Percentiles rank a stretch among this genome's conserved stretches.
Conservation (phyloP, 2,329 filamentous ascomycete species). For the Fusarium hainanense region DNA sequence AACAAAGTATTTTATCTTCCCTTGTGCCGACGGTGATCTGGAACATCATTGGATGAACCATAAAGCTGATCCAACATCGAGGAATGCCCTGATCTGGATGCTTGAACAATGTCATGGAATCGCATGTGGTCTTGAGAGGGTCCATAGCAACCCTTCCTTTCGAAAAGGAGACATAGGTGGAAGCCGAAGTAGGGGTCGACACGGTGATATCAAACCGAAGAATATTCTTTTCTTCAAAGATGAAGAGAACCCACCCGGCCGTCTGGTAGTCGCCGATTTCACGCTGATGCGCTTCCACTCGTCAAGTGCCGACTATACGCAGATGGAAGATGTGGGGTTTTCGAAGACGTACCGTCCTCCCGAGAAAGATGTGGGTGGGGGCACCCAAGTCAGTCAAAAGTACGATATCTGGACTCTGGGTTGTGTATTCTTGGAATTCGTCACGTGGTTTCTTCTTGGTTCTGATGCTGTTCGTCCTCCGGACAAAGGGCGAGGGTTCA, state of each 20-base stretch:
- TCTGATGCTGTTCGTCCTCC: neutral
- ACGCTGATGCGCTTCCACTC: conserved; percentile 8
- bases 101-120: neutral
- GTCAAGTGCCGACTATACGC: neutral
- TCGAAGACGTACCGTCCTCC: neutral
- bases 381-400: neutral
- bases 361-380: rapidly evolving
- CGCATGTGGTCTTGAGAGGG: neutral
- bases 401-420: conserved; percentile 10
- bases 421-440: conserved; percentile 9
- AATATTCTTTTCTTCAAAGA: conserved; percentile 5
- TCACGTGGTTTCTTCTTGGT: conserved; percentile 9
- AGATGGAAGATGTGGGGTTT: neutral
- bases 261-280: neutral
- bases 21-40: neutral
- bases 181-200: neutral
- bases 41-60: neutral
- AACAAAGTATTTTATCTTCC: neutral
- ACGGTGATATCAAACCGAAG: conserved; percentile 1
- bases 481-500: neutral
- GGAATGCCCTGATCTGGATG: neutral
- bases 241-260: neutral
- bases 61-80: neutral
- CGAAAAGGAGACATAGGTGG: neutral
- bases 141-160: neutral